Conservation (phyloP, 108 stramenopile genomes). For the Mayamaea pseudoterrestris region DNA sequence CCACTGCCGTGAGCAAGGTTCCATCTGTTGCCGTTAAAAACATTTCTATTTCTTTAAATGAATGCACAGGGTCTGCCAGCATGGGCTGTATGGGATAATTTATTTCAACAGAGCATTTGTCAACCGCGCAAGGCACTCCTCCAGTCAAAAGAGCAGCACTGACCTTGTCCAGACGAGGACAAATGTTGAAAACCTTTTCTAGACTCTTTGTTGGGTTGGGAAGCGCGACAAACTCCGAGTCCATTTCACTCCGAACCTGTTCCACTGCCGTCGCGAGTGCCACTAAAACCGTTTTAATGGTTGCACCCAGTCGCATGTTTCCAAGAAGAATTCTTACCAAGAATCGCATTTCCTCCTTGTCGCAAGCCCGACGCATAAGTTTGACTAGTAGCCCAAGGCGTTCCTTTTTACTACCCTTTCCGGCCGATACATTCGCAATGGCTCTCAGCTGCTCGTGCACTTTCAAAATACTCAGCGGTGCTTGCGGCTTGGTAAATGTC, state of each 20-base stretch:
- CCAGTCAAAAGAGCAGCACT: constrained; percentile 18
- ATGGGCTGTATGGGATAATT: constrained; percentile 33
- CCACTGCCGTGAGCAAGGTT: background rate
- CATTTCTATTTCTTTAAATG: constrained; percentile 23
- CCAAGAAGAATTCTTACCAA: constrained; percentile 29
- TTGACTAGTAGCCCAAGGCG: constrained; percentile 19
- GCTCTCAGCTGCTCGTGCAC: constrained; percentile 12
- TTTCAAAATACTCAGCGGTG: constrained; percentile 9
- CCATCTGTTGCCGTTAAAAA: constrained; percentile 3
- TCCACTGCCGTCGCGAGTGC: constrained; percentile 25
- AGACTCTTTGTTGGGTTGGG: background rate
- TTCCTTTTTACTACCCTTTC: constrained; percentile 8
- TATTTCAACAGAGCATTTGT: constrained; percentile 21
- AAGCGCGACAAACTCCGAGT: background rate
- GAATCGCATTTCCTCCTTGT: constrained; percentile 26
- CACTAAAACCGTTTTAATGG: constrained; percentile 25
- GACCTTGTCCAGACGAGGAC: constrained; percentile 23
- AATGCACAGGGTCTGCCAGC: constrained; percentile 35
- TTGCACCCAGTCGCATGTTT: constrained; percentile 36
- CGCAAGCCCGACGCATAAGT: constrained; percentile 18
- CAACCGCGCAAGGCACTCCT: constrained; percentile 21
- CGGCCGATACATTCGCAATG: constrained; percentile 8
- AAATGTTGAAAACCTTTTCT: constrained; percentile 25
- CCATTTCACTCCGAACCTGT: background rate
- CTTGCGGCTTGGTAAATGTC: background rate